Conservation (phyloP, 305 asterid genomes). For the Ajuga reptans region DNA sequence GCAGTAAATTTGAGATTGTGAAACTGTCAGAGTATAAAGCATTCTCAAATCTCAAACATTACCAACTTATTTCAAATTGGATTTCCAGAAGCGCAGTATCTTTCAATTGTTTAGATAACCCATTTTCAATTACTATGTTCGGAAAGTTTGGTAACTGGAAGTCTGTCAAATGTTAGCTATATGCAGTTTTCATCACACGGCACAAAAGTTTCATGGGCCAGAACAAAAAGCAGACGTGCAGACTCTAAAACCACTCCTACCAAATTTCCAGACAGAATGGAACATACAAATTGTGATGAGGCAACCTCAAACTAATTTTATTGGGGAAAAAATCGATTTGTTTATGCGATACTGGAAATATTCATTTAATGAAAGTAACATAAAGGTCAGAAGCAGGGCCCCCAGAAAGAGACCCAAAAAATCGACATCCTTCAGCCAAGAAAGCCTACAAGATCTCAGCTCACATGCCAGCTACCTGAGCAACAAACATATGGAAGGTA, state of each 20-base stretch:
- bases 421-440: neutral
- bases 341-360: constrained; percentile 1
- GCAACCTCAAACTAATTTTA: neutral
- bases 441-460: neutral
- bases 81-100: constrained; percentile 13
- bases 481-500: neutral
- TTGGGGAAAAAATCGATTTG: constrained; percentile 5
- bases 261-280: constrained; percentile 14
- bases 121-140: constrained; percentile 3
- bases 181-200: neutral
- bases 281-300: neutral
- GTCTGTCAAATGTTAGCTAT: constrained; percentile 11
- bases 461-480: constrained; percentile 10
- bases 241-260: constrained; percentile 4
- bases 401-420: neutral
- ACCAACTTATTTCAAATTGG: neutral
- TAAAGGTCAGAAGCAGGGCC: neutral
- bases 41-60: constrained; percentile 11
- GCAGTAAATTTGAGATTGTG: constrained; percentile 1
- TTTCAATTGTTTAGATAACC: neutral
- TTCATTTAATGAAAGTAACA: constrained; percentile 9
- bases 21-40: neutral
- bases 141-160: neutral
- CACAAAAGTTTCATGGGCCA: constrained; percentile 1
- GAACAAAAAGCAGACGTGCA: constrained; percentile 12